These are phyloP conservation scores for Tricholoma furcatifolium DNA, from an alignment of 768 basidiomycete species.

Conservation along the genomic window DNA sequence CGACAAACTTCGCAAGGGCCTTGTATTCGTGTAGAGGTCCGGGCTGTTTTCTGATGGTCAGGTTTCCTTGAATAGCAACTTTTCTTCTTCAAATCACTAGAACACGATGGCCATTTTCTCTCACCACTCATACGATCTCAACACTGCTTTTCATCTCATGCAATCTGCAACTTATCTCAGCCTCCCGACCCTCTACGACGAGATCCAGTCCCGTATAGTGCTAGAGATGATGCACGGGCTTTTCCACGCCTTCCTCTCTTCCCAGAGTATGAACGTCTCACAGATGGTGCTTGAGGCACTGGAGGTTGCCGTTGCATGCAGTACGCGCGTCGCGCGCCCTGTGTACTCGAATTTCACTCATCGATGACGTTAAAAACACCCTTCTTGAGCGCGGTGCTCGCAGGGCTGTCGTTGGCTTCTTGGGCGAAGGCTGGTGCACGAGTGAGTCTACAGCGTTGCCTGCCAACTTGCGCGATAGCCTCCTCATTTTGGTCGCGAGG, in stretches of 20 bases:
- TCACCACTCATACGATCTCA: conserved; percentile 89
- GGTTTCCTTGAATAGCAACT: conserved; percentile 72
- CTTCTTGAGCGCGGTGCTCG: conserved; percentile 71
- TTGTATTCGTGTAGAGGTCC: conserved; percentile 96
- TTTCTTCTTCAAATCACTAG: conserved; percentile 62
- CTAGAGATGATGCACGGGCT: conserved; percentile 91
- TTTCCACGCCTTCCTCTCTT: conserved; percentile 83
- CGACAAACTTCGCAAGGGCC: conserved; percentile 88
- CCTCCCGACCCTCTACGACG: conserved; percentile 69
- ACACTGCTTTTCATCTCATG: conserved; percentile 88
- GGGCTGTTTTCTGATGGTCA: conserved; percentile 91
- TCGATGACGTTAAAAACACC: conserved; percentile 74
- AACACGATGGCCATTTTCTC: conserved; percentile 83
- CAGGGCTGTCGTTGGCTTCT: conserved; percentile 76
- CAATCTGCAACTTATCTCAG: conserved; percentile 79
- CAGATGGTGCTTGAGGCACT: conserved; percentile 75
- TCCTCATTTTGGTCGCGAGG: conserved; percentile 74
- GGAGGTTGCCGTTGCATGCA: conserved; percentile 84
- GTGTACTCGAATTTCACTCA: conserved; percentile 81
- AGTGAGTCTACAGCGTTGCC: conserved; percentile 74
- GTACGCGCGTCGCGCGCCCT: conserved; percentile 76
- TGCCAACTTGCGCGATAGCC: conserved; percentile 58
- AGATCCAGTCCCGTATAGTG: conserved; percentile 79
- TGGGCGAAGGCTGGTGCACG: conserved; percentile 88
- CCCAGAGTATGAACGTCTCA: conserved; percentile 73